A percentile compares a stretch with the other conserved stretches of the same genome.
These are phyloP conservation scores for Pleoardoris graminearum DNA, from an alignment of 2,329 filamentous ascomycete genomes.

Conservation along the genomic window DNA sequence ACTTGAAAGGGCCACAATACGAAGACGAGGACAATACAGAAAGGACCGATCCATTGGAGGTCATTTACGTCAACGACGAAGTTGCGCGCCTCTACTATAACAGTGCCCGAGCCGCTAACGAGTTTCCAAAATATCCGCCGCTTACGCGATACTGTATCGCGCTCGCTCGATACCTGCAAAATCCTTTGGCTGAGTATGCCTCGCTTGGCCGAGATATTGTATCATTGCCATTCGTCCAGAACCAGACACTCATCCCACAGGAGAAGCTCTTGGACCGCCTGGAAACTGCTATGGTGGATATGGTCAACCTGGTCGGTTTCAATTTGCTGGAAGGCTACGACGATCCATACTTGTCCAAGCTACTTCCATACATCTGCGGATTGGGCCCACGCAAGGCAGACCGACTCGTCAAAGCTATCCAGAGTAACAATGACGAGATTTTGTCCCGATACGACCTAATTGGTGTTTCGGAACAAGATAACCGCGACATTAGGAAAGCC, in stretches of 20 bases:
- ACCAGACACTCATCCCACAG: constrained; percentile 83
- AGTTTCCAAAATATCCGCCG: constrained; percentile 79
- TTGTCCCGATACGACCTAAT: constrained; percentile 84
- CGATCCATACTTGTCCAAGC: constrained; percentile 79
- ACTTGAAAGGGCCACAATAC: constrained; percentile 78
- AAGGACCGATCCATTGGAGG: constrained; percentile 77
- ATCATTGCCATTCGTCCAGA: constrained; percentile 85
- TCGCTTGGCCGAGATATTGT: constrained; percentile 85
- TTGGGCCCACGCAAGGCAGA: constrained; percentile 90
- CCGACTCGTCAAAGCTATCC: constrained; percentile 83
- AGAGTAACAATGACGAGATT: constrained; percentile 84
- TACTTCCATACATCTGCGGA: constrained; percentile 88
- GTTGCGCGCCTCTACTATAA: constrained; percentile 96
- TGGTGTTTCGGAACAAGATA: constrained; percentile 77
- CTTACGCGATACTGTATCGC: constrained; percentile 88
- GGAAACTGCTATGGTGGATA: constrained; percentile 97
- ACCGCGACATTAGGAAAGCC: constrained; percentile 40
- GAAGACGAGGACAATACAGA: constrained; percentile 76
- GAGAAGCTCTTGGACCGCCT: constrained; percentile 85
- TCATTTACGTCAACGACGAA: constrained; percentile 93
- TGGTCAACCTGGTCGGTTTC: constrained; percentile 95
- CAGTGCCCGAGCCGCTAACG: constrained; percentile 74
- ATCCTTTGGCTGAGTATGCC: constrained; percentile 94
- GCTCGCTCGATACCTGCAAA: constrained; percentile 88
- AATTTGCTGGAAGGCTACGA: constrained; percentile 90